Conservation (phyloP, 805 yeast species). For the Myxozyma neotropica region DNA sequence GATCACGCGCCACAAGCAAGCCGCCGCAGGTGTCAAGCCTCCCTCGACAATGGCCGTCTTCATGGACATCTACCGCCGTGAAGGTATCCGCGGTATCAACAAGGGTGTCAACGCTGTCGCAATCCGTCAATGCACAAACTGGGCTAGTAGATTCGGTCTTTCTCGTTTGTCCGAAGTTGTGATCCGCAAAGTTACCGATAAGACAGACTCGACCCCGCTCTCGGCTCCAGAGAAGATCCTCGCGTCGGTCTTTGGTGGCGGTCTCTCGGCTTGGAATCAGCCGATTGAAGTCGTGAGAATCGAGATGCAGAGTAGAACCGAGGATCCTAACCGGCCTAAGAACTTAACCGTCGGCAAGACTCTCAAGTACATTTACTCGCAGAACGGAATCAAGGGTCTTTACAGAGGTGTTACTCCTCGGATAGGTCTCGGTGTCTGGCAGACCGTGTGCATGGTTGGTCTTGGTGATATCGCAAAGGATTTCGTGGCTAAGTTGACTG, state of each 20-base stretch:
- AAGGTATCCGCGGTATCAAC: slow-evolving; percentile 93
- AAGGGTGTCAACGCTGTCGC: slow-evolving; percentile 99
- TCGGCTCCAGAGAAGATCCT: slow-evolving; percentile 76
- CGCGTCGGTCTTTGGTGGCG: slow-evolving; percentile 93
- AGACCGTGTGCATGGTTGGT: slow-evolving; percentile 92
- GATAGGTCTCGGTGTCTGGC: slow-evolving; percentile 96
- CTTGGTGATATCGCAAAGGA: slow-evolving; percentile 92
- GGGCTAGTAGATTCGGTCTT: slow-evolving; percentile 97
- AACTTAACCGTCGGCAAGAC: slow-evolving; percentile 78
- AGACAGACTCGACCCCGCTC: slow-evolving; percentile 62
- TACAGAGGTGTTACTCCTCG: slow-evolving; percentile 98
- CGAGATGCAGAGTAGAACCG: slow-evolving; percentile 96
- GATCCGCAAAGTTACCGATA: slow-evolving; percentile 66
- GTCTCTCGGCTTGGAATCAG: slow-evolving; percentile 97
- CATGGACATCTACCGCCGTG: slow-evolving; percentile 75
- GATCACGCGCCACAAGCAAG: slow-evolving; percentile 86
- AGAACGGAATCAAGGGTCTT: slow-evolving; percentile 85
- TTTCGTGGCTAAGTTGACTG: slow-evolving; percentile 62
- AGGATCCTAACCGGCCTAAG: slow-evolving; percentile 93
- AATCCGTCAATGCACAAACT: slow-evolving; percentile 97
- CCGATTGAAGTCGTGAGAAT: slow-evolving; percentile 97
- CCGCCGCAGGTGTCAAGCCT: slow-evolving; percentile 64
- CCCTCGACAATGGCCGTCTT: slow-evolving; percentile 84
- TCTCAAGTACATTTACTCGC: slow-evolving; percentile 75
- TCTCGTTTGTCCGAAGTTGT: slow-evolving; percentile 87